These are phyloP conservation scores for Lolium rigidum DNA, from an alignment of 176 grass and related monocot species.

Conservation along the genomic window DNA sequence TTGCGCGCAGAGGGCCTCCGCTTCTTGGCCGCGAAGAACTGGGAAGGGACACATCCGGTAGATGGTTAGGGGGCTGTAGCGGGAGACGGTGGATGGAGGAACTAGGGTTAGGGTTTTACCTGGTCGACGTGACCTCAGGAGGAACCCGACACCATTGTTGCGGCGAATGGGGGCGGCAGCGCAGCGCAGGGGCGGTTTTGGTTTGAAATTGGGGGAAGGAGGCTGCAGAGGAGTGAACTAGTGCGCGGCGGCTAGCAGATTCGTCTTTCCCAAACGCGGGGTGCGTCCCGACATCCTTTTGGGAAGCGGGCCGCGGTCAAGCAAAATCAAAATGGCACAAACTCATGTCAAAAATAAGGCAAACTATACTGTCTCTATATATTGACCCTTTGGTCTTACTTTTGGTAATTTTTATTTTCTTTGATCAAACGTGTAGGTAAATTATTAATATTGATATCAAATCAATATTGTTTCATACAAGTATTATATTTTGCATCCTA, in stretches of 20 bases:
- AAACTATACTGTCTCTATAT: no score
- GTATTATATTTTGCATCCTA: no score
- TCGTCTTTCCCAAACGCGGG: no score
- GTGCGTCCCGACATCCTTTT: no score
- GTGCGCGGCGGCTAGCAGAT: background rate
- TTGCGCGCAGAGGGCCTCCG: constrained; percentile 52
- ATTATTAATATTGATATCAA: no score
- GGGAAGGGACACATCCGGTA: background rate
- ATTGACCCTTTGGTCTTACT: no score
- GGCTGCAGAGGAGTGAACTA: background rate
- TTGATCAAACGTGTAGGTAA: no score
- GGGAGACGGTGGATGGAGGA: background rate
- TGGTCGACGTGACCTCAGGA: constrained; percentile 75
- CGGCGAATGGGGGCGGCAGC: background rate
- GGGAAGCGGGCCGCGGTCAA: no score
- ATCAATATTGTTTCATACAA: no score
- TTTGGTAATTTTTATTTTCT: no score
- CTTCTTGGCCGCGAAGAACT: constrained; percentile 95
- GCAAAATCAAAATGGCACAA: no score
- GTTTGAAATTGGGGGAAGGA: constrained; percentile 30
- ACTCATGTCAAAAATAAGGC: no score
- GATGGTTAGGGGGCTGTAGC: constrained; percentile 10
- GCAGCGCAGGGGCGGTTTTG: background rate
- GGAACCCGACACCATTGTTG: constrained; percentile 63
- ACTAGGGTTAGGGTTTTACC: constrained; percentile 53